Evolutionary conservation across 345 rosid genomes (phyloP).

Genomic region (Trapa bicornis): DNA sequence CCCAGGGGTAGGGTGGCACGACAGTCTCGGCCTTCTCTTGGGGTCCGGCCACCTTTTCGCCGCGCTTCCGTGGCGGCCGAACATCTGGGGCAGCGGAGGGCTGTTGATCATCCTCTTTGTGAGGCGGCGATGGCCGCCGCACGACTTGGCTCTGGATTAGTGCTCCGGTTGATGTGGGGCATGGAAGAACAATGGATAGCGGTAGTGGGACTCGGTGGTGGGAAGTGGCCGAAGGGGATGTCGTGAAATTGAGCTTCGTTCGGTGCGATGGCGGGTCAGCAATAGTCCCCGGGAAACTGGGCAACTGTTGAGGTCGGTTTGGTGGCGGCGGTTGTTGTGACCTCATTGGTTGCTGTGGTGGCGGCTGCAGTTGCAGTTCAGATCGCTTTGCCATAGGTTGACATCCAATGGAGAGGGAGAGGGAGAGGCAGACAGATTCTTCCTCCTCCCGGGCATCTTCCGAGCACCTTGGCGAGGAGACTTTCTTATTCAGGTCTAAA

Average conservation of each 20-base stretch:
- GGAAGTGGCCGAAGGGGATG: neutral
- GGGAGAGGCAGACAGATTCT: neutral
- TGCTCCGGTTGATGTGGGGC: neutral
- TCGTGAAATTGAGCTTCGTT: too few species aligned
- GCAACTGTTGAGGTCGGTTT: too few species aligned
- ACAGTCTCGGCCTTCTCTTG: constrained; percentile 19
- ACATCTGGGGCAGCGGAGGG: neutral
- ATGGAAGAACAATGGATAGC: neutral
- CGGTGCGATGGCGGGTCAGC: too few species aligned
- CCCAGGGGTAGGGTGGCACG: constrained; percentile 24
- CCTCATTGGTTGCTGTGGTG: neutral
- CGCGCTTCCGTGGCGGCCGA: neutral
- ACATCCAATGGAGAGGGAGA: constrained; percentile 1
- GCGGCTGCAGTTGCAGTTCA: neutral
- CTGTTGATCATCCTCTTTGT: neutral
- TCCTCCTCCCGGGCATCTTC: neutral
- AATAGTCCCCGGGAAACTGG: too few species aligned
- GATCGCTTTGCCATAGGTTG: neutral
- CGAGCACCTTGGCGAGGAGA: neutral
- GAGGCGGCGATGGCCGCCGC: neutral
- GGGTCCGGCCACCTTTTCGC: neutral
- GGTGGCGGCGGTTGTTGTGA: too few species aligned
- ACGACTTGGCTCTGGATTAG: neutral
- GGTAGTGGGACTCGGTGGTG: neutral
- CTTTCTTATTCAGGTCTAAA: neutral